These are phyloP conservation scores for Trebouxia gelatinosa DNA, from an alignment of 163 green algal species.

Conservation along the genomic window DNA sequence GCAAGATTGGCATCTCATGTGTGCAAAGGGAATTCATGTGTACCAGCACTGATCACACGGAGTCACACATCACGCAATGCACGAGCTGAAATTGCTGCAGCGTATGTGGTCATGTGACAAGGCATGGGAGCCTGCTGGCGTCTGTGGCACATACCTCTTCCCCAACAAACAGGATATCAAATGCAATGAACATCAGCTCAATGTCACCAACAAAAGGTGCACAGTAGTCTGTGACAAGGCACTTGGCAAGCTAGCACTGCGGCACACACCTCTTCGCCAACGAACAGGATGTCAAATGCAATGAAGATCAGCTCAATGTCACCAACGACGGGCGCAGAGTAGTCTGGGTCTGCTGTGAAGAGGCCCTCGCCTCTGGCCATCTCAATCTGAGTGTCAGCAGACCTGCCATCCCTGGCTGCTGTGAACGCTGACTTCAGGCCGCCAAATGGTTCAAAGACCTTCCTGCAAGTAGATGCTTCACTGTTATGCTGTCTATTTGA, in stretches of 20 bases:
- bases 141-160: too few species aligned
- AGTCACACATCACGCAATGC: too few species aligned
- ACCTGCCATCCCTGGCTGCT: constrained; percentile 39
- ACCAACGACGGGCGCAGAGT: constrained; percentile 36
- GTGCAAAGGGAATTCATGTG: too few species aligned
- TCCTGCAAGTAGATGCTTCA: too few species aligned
- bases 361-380: constrained; percentile 21
- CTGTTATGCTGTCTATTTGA: too few species aligned
- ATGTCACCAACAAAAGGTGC: constrained; percentile 36
- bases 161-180: constrained; percentile 68
- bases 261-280: constrained; percentile 29
- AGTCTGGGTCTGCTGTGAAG: constrained; percentile 31
- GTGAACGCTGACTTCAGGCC: constrained; percentile 49
- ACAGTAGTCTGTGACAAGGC: constrained; percentile 26
- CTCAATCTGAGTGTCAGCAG: constrained; percentile 34
- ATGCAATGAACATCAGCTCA: constrained; percentile 62
- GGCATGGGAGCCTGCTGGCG: too few species aligned
- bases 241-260: too few species aligned
- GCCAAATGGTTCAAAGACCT: constrained; percentile 72
- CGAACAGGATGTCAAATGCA: constrained; percentile 74
- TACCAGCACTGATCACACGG: too few species aligned
- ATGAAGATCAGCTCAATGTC: constrained; percentile 64
- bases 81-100: too few species aligned
- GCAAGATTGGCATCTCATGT: too few species aligned
- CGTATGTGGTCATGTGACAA: too few species aligned